Evolutionary conservation across 495 filamentous ascomycete genomes (phyloP).

Genomic region (Aspergillus carlsbadensis): DNA sequence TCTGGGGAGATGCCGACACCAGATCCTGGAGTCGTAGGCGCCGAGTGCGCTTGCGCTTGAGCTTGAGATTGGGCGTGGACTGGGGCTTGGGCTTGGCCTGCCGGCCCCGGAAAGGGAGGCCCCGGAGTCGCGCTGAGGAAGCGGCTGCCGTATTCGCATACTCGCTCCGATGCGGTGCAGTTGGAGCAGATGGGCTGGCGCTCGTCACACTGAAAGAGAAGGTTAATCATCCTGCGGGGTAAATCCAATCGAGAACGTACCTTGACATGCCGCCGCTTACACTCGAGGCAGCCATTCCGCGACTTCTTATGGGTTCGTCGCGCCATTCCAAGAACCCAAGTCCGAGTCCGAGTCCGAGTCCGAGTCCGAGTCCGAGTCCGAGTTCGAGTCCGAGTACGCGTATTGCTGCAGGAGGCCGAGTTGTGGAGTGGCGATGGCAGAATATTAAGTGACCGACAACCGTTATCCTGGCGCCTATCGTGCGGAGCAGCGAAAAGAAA

Average conservation of each 20-base stretch:
- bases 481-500: no score
- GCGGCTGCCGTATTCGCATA: conserved; percentile 23
- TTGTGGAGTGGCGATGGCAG: no score
- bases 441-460: background rate
- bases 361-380: no score
- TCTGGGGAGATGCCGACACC: no score
- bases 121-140: background rate
- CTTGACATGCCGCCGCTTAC: conserved; percentile 42
- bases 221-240: background rate
- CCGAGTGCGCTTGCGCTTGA: background rate
- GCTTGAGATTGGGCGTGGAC: no score
- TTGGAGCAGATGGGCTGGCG: conserved; percentile 33
- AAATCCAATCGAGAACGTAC: conserved; percentile 13
- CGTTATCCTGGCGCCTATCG: conserved; percentile 1
- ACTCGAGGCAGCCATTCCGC: conserved; percentile 37
- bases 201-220: conserved; percentile 34
- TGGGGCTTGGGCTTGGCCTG: no score
- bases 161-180: conserved; percentile 30
- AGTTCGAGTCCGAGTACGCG: conserved; percentile 2
- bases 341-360: no score
- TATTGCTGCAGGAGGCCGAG: no score
- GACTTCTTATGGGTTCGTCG: conserved; percentile 38
- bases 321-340: no score
- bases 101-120: background rate
- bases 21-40: background rate